Evolutionary conservation across 2,329 filamentous ascomycete genomes (phyloP).

Genomic region (Ceratocystis ficicola): DNA sequence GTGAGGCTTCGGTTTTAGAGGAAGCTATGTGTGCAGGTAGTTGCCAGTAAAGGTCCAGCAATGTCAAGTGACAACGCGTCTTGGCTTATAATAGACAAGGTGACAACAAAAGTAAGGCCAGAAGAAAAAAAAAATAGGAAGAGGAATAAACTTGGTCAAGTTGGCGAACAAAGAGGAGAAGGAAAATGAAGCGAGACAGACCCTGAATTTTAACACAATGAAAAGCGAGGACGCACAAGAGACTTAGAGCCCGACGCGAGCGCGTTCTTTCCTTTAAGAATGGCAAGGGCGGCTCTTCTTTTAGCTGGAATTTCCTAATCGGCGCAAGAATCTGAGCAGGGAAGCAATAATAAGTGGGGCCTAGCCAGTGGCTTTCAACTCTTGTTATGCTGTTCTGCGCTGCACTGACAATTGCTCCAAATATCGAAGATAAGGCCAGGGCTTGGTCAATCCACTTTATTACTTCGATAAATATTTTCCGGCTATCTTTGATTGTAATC

Average conservation of each 20-base stretch:
- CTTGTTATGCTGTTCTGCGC: background rate
- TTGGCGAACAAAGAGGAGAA: background rate
- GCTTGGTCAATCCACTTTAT: conserved; percentile 1
- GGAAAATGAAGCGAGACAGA: conserved; percentile 11
- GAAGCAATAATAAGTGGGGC: conserved; percentile 18
- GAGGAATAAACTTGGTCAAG: background rate
- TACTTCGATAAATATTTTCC: background rate
- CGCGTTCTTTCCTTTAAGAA: conserved; percentile 17
- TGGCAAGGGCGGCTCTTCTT: background rate
- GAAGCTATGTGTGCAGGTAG: background rate
- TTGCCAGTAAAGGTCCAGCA: background rate
- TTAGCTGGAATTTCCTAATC: conserved; percentile 13
- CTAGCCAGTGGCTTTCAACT: background rate
- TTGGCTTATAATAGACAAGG: background rate
- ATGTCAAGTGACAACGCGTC: background rate
- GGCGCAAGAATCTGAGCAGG: conserved; percentile 17
- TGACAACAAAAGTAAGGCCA: background rate
- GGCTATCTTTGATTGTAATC: background rate
- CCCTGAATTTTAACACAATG: background rate
- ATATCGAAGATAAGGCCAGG: background rate
- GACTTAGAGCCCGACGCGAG: conserved; percentile 14
- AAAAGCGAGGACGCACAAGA: background rate
- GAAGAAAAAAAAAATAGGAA: background rate
- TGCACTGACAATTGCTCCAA: background rate
- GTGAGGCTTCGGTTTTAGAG: background rate